phyloP scores from a whole-genome alignment of 805 yeast genomes.

The Saccharomycopsis fibuligera region DNA sequence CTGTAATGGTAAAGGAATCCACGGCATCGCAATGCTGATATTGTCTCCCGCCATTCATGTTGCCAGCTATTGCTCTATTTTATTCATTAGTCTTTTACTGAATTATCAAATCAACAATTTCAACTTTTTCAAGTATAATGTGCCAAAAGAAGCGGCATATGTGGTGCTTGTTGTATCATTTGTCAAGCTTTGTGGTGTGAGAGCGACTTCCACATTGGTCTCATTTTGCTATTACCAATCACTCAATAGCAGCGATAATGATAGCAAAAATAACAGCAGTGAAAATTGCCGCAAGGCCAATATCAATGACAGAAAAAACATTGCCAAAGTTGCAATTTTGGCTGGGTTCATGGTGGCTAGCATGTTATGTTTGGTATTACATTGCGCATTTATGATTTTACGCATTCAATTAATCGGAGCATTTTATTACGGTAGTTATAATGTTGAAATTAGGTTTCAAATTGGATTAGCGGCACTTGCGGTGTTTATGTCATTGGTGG shows the following conservation, averaged over 20 bases:
- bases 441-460: slow-evolving; percentile 7
- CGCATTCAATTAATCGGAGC: background rate
- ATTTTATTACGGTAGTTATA: background rate
- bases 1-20: no score
- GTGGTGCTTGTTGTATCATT: background rate
- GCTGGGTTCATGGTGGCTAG: no score
- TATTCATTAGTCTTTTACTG: background rate
- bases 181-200: background rate
- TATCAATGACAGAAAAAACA: no score
- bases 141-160: background rate
- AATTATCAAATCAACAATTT: background rate
- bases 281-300: no score
- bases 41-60: background rate
- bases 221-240: background rate
- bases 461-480: slow-evolving; percentile 1
- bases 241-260: background rate
- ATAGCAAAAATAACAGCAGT: background rate
- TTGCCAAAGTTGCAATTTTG: no score
- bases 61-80: background rate
- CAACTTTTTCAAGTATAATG: background rate
- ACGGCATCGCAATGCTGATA: no score
- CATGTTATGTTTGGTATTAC: background rate
- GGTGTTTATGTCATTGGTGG: background rate
- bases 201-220: background rate
- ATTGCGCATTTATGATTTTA: background rate